Evolutionary conservation across 2,329 filamentous ascomycete species (phyloP), one percentile per base, ranked within the genome.

Genomic region (Arachnomyces sp.): DNA sequence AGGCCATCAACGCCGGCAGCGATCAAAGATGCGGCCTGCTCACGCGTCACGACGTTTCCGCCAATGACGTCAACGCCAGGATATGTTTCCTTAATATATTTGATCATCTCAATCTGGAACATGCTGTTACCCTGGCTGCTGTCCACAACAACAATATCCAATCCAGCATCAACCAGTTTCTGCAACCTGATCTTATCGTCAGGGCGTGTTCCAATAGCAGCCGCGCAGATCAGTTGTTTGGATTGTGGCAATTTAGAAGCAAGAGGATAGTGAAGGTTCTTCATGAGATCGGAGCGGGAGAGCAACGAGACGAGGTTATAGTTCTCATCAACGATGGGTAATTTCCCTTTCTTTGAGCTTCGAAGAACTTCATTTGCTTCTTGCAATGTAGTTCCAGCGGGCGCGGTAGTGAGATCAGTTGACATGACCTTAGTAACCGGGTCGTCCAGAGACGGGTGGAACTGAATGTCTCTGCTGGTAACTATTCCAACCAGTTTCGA

Each of bases 101-200:
- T 88, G 73, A 98, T 80, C 92, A 98, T 98, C 46, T 95, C 87
- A 49, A 96, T 83, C 73, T 96, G 90, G 77, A 90, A 98, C 74
- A 96, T 88, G 69, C 84, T 92, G 78, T 96, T 96, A 52, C 92
- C 92, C 72, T 98, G 92, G 60, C 86, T 93, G 69, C 85, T 92
- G 74, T 98, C 92, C 39, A 98, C 78, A 54, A 98, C 75, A 52
- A 95, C 89, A 62, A 98, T 85, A 59, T 98, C 92, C 38, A 98
- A 78, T 47, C 92, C 92, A 53, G 92, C 92, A 43, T 95, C 90
- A 31, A 94, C 89, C 34, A 98, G 80, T 66, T 86, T 84, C 67
- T 84, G 72, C 32, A 98, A 77, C 52, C 92, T 82, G 43, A 72
- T 66, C 74, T 94, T 95, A 67, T 98, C 92, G 65, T 93, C 87